Conservation (phyloP, 75 land plant genomes). For the Selaginella tamariscina region DNA sequence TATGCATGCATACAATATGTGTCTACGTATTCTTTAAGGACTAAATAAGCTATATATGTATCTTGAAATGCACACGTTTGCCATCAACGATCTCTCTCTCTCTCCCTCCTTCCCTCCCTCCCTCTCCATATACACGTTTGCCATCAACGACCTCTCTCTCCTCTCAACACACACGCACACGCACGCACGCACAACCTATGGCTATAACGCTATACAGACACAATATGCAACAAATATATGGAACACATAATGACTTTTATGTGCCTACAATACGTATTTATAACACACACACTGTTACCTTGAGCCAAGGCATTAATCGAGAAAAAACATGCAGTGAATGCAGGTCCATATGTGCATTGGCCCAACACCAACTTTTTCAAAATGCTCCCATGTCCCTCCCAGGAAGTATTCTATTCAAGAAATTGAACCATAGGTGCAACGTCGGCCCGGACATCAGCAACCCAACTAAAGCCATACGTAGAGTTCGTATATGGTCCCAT, state of each 20-base stretch:
- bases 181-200: no score
- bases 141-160: no score
- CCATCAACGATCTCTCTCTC: no score
- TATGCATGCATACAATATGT: no score
- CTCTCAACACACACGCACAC: not conserved
- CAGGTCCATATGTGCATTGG: slow-evolving; percentile 52
- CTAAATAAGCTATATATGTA: no score
- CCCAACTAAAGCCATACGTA: slow-evolving; percentile 53
- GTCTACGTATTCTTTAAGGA: no score
- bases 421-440: slow-evolving; percentile 63
- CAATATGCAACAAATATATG: no score
- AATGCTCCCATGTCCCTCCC: slow-evolving; percentile 39
- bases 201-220: no score
- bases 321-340: slow-evolving; percentile 47
- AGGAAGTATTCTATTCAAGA: slow-evolving; percentile 39
- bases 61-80: no score
- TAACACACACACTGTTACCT: slow-evolving; percentile 38
- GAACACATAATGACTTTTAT: no score
- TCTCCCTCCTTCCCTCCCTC: no score
- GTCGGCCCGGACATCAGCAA: slow-evolving; percentile 60
- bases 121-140: no score
- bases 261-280: not conserved
- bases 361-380: slow-evolving; percentile 62
- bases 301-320: slow-evolving; percentile 59
- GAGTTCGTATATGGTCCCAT: slow-evolving; percentile 36